Conservation (phyloP, 2,329 filamentous ascomycete species). For the Decorospora gaudefroyi region DNA sequence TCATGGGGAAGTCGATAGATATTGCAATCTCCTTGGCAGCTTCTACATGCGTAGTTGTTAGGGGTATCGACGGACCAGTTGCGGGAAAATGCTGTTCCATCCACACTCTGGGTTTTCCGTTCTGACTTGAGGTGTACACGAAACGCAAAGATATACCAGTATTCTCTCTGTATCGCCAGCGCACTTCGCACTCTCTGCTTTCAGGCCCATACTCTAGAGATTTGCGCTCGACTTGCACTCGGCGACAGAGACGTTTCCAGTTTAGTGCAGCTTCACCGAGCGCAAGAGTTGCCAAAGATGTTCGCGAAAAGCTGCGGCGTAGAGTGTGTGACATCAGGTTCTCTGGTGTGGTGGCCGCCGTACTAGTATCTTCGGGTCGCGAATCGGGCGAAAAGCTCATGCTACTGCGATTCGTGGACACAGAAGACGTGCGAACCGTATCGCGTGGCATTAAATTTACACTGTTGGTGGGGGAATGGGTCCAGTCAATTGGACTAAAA, state of each 20-base stretch:
- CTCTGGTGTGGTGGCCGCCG: constrained; percentile 31
- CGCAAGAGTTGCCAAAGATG: constrained; percentile 31
- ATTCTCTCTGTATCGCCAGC: constrained; percentile 39
- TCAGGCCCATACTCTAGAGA: constrained; percentile 14
- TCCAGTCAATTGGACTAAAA: constrained; percentile 25
- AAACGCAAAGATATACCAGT: constrained; percentile 33
- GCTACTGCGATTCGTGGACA: constrained; percentile 27
- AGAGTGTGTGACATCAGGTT: constrained; percentile 15
- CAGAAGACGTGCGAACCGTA: constrained; percentile 19
- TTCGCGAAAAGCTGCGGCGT: constrained; percentile 22
- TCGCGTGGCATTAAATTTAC: constrained; percentile 2
- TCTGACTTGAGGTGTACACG: constrained; percentile 29
- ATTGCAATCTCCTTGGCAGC: no score
- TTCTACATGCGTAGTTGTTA: constrained; percentile 34
- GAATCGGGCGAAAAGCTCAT: constrained; percentile 22
- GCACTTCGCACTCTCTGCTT: constrained; percentile 31
- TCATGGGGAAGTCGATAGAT: constrained; percentile 39
- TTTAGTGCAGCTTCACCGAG: constrained; percentile 36
- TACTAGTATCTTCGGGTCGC: constrained; percentile 15
- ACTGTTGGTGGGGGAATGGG: constrained; percentile 18
- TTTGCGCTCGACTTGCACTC: constrained; percentile 36
- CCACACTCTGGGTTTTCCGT: constrained; percentile 27
- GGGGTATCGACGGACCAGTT: constrained; percentile 38
- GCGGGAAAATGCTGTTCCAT: constrained; percentile 38
- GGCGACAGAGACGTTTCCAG: constrained; percentile 36